Evolutionary conservation across 495 filamentous ascomycete species (phyloP), one percentile per base, ranked within the genome.

Genomic region (Bryoglossum gracile): DNA sequence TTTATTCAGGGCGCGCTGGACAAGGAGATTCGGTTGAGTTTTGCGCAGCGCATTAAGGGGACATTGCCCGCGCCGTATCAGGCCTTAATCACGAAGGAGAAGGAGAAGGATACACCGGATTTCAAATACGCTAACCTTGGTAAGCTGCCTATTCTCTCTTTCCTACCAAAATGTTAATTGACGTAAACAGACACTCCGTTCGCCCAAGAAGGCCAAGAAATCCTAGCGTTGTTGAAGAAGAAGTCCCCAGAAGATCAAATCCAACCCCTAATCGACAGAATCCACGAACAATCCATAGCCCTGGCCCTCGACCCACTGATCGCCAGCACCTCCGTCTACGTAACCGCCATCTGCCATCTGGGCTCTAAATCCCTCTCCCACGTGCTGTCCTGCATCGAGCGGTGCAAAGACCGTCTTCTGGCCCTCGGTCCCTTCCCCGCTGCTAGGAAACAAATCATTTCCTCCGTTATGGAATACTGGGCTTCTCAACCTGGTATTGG

Each of bases 351-450:
- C 57, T 91, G 90, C 68, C 89, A 80, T 61, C 82, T 95, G 21
- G 92, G 92, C 42, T 85, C 85, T 52, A 97, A 96, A 64, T 95
- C 90, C 0, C 82, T 98, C 9, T 96, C 91, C 4, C 92, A 98
- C 62, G 87, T 96, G 8, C 76, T 98, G 19, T 92, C 88, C 11
- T 94, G 87, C 66, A 95, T 98, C 58, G 92, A 98, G 62, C 84
- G 92, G 42, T 91, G 86, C 70, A 96, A 95, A 64, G 90, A 94
- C 39, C 84, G 88, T 8, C 81, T 98, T 3, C 67, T 95, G 2
- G 76, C 81, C 39, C 81, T 91, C 41, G 90, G 87, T 11, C 69
- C 79, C 0, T 72, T 76, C 40, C 75, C 83, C 33, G 69, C 68
- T 17, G 89, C 88, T 2, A 80, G 87, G 16, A 75, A 77, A 45